Conservation (phyloP, 805 yeast genomes). For the Starmerella cellae region DNA sequence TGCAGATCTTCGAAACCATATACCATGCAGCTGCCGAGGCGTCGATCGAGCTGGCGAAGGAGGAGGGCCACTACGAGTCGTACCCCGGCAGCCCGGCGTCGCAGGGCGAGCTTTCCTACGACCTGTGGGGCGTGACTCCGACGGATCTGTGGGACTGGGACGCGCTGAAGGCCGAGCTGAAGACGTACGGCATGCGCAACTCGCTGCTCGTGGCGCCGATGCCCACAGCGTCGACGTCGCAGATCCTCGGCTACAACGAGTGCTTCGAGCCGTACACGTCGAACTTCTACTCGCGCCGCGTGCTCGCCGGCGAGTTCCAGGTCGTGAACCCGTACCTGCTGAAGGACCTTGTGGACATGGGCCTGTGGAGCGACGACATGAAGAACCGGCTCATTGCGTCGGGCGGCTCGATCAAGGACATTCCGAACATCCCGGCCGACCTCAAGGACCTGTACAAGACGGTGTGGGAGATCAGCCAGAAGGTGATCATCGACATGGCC, state of each 20-base stretch:
- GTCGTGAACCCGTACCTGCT: constrained; percentile 77
- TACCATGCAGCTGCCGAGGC: constrained; percentile 88
- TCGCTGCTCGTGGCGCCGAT: constrained; percentile 69
- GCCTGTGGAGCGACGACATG: constrained; percentile 70
- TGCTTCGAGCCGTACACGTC: constrained; percentile 95
- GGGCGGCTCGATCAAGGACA: constrained; percentile 75
- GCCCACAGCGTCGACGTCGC: constrained; percentile 98
- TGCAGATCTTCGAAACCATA: constrained; percentile 85
- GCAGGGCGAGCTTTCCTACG: constrained; percentile 70
- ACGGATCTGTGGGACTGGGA: constrained; percentile 84
- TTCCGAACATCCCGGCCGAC: constrained; percentile 60
- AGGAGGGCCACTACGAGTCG: constrained; percentile 55
- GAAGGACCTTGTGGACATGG: constrained; percentile 66
- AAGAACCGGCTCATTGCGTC: constrained; percentile 61
- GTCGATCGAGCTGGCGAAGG: constrained; percentile 65
- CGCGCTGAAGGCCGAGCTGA: constrained; percentile 44
- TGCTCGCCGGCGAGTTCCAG: constrained; percentile 86
- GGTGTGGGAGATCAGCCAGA: constrained; percentile 93
- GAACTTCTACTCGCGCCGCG: constrained; percentile 81
- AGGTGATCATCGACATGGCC: constrained; percentile 72
- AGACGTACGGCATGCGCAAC: constrained; percentile 62
- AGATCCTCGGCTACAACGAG: constrained; percentile 83
- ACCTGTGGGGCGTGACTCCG: constrained; percentile 73
- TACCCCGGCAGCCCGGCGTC: constrained; percentile 86
- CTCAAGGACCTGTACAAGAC: constrained; percentile 75